Evolutionary conservation across 352 stramenopile species (phyloP).

Genomic region (Globisporangium uncinulatum): DNA sequence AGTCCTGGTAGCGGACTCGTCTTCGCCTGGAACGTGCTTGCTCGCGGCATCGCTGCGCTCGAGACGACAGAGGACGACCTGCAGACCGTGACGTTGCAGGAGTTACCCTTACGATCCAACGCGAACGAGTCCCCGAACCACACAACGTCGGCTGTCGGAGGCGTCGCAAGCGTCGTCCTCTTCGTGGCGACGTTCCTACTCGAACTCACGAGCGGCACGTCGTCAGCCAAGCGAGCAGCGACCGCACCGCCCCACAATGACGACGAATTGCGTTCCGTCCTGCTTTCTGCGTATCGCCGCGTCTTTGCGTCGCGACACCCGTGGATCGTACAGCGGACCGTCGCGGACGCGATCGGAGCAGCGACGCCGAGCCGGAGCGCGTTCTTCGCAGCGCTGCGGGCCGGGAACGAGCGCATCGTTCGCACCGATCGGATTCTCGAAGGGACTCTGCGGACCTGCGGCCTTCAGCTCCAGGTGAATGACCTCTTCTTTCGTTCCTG

Average conservation of each 20-base stretch:
- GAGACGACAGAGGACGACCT: conserved; percentile 8
- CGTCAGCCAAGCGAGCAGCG: background rate
- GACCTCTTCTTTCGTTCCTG: too few species aligned
- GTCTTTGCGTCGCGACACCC: conserved; percentile 9
- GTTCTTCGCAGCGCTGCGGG: conserved; percentile 6
- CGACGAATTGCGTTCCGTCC: background rate
- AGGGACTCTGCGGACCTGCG: conserved; percentile 4
- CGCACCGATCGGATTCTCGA: conserved; percentile 4
- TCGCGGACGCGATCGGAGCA: conserved; percentile 3
- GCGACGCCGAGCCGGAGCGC: background rate
- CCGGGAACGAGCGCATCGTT: conserved; percentile 11
- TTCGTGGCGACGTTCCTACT: conserved; percentile 7
- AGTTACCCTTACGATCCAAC: background rate
- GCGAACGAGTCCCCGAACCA: background rate
- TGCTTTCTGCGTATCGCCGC: conserved; percentile 8
- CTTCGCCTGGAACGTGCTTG: conserved; percentile 13
- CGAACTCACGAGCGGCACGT: conserved; percentile 1
- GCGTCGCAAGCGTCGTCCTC: background rate
- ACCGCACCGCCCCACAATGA: background rate
- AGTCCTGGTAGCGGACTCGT: conserved; percentile 3
- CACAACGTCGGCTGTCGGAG: background rate
- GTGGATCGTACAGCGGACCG: conserved; percentile 10
- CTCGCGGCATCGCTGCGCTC: conserved; percentile 4
- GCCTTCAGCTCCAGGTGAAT: conserved; percentile 3
- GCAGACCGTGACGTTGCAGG: conserved; percentile 8